Evolutionary conservation across 352 stramenopile species (phyloP).

Genomic region (Phytophthora palmivora): DNA sequence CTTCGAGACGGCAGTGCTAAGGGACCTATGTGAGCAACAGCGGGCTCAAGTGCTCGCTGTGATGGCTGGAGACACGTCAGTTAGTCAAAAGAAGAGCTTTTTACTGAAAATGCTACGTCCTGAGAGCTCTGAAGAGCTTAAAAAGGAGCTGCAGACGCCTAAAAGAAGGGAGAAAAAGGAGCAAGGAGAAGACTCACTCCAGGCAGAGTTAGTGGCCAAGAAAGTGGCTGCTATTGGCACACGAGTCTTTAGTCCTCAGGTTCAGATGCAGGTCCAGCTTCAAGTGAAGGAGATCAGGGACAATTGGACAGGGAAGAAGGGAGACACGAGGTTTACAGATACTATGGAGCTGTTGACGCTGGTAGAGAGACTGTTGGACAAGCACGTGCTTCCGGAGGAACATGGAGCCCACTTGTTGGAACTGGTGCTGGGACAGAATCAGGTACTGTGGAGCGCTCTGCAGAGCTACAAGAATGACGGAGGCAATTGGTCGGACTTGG

Average conservation of each 20-base stretch:
- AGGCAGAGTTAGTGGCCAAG: constrained; percentile 57
- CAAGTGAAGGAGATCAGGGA: constrained; percentile 42
- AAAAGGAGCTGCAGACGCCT: neutral
- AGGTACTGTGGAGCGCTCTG: constrained; percentile 60
- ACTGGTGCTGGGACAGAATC: constrained; percentile 57
- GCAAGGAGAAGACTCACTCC: constrained; percentile 28
- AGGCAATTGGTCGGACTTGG: constrained; percentile 50
- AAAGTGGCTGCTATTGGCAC: constrained; percentile 61
- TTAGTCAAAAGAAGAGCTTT: constrained; percentile 61
- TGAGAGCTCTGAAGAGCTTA: neutral
- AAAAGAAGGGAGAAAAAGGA: constrained; percentile 5
- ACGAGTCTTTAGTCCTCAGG: constrained; percentile 61
- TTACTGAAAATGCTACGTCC: constrained; percentile 26
- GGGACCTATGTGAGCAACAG: constrained; percentile 55
- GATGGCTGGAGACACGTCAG: constrained; percentile 35
- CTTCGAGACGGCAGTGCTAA: constrained; percentile 56
- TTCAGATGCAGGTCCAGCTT: constrained; percentile 56
- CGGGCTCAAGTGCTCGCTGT: constrained; percentile 40
- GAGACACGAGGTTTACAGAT: constrained; percentile 27
- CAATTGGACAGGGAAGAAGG: neutral
- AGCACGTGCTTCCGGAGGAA: constrained; percentile 66
- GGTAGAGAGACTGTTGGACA: constrained; percentile 64
- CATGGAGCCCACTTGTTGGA: constrained; percentile 53
- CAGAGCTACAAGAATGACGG: constrained; percentile 56
- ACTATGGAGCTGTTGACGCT: constrained; percentile 59